phyloP scores from a whole-genome alignment of 2,329 filamentous ascomycete genomes.

The Pseudogymnoascus sp. region DNA sequence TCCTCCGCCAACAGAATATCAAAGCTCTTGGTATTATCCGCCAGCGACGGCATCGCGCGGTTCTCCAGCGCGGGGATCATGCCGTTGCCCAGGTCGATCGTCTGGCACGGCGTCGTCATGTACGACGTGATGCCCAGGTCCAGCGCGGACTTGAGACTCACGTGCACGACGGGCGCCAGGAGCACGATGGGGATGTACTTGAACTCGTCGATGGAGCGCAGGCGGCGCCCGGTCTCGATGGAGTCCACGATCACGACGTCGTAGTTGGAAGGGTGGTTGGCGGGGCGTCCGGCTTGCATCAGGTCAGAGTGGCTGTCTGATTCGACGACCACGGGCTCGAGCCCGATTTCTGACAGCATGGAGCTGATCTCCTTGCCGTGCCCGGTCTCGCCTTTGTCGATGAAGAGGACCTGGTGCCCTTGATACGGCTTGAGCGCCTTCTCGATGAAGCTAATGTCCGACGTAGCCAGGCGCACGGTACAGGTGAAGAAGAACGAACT shows the following conservation, averaged over 20 bases:
- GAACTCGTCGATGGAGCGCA: conserved; percentile 86
- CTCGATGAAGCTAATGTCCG: conserved; percentile 68
- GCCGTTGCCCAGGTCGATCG: conserved; percentile 90
- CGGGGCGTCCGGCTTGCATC: conserved; percentile 45
- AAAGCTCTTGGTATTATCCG: conserved; percentile 91
- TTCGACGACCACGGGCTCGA: conserved; percentile 77
- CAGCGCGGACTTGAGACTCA: conserved; percentile 85
- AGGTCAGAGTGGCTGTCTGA: conserved; percentile 59
- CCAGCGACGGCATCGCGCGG: conserved; percentile 78
- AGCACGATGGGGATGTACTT: conserved; percentile 97
- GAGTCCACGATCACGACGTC: conserved; percentile 96
- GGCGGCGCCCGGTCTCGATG: conserved; percentile 75
- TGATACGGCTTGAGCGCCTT: conserved; percentile 85
- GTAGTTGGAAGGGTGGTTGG: conserved; percentile 44
- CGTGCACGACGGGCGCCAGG: conserved; percentile 77
- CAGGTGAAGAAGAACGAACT: conserved; percentile 97
- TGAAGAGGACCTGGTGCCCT: conserved; percentile 85
- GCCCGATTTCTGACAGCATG: conserved; percentile 70
- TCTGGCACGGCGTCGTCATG: conserved; percentile 92
- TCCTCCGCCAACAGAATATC: conserved; percentile 94
- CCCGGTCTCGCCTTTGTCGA: conserved; percentile 79
- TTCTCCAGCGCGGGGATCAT: conserved; percentile 95
- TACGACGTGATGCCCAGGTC: conserved; percentile 97
- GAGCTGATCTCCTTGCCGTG: conserved; percentile 66
- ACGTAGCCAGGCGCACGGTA: conserved; percentile 73